A percentile compares a stretch with the other conserved stretches of the same genome.
Evolutionary conservation across 306 rosid genomes (phyloP).

Genomic region (Cicer cuneatum): DNA sequence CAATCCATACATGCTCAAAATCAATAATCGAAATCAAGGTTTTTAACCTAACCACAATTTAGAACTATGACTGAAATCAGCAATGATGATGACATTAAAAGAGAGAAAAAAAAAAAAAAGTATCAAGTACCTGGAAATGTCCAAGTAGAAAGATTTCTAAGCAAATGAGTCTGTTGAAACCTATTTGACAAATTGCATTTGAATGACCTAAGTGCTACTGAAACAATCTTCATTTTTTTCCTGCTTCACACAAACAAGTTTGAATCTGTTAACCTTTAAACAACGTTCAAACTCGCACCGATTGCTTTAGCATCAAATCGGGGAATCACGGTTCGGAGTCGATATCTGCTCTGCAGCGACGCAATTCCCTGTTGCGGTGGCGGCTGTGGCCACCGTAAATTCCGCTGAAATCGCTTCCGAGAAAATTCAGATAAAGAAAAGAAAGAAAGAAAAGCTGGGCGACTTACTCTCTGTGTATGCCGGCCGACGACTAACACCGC

Average conservation of each 20-base stretch:
- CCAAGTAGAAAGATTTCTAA: constrained; percentile 48
- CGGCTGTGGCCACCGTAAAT: no score
- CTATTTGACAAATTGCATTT: constrained; percentile 27
- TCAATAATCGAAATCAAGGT: neutral
- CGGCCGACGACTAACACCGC: no score
- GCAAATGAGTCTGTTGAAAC: constrained; percentile 32
- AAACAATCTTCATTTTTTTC: constrained; percentile 46
- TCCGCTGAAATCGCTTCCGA: no score
- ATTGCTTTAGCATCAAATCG: no score
- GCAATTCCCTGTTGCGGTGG: no score
- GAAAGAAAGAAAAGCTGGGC: no score
- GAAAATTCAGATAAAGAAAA: no score
- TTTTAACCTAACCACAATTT: neutral
- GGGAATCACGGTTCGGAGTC: no score
- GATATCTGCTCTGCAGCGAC: no score
- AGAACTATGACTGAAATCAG: neutral
- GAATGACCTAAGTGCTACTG: constrained; percentile 48
- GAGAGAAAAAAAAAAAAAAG: neutral
- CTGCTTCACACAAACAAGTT: constrained; percentile 36
- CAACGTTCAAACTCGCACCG: no score
- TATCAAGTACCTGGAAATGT: constrained; percentile 39
- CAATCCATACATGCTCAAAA: neutral
- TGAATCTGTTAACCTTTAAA: neutral
- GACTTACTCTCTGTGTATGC: no score
- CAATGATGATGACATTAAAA: constrained; percentile 12